phyloP scores from a whole-genome alignment of 371 early-diverging fungal species.

The Smittium culicis region DNA sequence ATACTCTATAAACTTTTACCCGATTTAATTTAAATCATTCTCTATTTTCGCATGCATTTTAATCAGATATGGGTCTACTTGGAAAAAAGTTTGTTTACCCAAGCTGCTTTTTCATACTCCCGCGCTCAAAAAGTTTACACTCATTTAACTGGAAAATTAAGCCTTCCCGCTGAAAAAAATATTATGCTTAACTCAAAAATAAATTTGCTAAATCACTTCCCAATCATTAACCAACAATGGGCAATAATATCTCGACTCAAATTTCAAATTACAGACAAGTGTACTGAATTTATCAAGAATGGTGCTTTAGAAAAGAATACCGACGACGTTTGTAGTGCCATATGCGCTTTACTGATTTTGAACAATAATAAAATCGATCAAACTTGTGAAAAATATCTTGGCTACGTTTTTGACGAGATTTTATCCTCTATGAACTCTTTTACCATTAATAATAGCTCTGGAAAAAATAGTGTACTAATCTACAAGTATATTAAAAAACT shows the following conservation, averaged over 20 bases:
- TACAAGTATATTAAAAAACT: neutral
- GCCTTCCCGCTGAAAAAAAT: neutral
- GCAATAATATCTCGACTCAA: neutral
- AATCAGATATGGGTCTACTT: neutral
- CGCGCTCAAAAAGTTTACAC: neutral
- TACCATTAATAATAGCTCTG: neutral
- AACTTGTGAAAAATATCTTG: neutral
- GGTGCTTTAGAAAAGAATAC: neutral
- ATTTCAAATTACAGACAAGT: neutral
- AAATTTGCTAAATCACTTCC: neutral
- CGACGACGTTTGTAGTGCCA: neutral
- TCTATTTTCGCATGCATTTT: no score
- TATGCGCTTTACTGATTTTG: neutral
- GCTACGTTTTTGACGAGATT: neutral
- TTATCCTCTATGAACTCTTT: neutral
- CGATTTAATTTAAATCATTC: neutral
- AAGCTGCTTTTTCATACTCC: neutral
- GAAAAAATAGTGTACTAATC: neutral
- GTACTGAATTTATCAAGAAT: neutral
- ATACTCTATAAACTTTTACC: neutral
- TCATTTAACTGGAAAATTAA: neutral
- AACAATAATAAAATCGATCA: neutral
- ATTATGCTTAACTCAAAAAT: neutral
- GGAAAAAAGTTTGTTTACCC: neutral
- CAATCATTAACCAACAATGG: neutral